Evolutionary conservation across 495 filamentous ascomycete species (phyloP).

Genomic region (Bryoglossum gracile): DNA sequence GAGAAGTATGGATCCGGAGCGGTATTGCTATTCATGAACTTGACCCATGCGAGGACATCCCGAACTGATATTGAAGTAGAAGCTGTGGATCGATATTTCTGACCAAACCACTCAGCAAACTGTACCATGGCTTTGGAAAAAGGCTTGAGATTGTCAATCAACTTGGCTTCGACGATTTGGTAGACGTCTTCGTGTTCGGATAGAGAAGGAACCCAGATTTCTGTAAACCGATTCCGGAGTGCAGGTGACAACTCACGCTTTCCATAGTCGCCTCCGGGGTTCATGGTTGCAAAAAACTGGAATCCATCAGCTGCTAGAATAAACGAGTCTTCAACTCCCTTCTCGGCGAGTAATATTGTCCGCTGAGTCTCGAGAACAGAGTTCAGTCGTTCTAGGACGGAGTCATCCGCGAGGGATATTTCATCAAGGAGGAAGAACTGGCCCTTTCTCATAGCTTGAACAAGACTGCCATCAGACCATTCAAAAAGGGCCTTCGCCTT

Average conservation of each 20-base stretch:
- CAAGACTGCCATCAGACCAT: slow-evolving; percentile 93
- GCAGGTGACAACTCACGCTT: slow-evolving; percentile 96
- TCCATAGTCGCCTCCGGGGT: slow-evolving; percentile 95
- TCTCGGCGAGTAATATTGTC: slow-evolving; percentile 86
- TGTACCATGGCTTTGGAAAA: slow-evolving; percentile 63
- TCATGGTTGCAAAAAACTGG: slow-evolving; percentile 98
- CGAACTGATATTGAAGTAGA: slow-evolving; percentile 75
- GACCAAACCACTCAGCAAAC: slow-evolving; percentile 89
- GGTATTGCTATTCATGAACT: slow-evolving; percentile 69
- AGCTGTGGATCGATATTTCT: slow-evolving; percentile 63
- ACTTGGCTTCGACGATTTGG: slow-evolving; percentile 74
- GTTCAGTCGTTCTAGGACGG: slow-evolving; percentile 91
- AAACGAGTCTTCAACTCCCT: slow-evolving; percentile 73
- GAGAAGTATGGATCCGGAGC: slow-evolving; percentile 45
- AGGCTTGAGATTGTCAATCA: slow-evolving; percentile 39
- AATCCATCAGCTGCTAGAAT: slow-evolving; percentile 74
- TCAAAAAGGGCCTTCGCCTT: slow-evolving; percentile 83
- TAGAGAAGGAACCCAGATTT: slow-evolving; percentile 91
- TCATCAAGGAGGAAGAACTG: slow-evolving; percentile 93
- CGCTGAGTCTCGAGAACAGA: slow-evolving; percentile 90
- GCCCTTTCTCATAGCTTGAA: slow-evolving; percentile 86
- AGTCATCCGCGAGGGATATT: slow-evolving; percentile 96
- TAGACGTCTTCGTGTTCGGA: slow-evolving; percentile 78
- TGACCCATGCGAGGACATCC: slow-evolving; percentile 88
- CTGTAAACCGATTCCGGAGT: slow-evolving; percentile 92